Evolutionary conservation across 768 basidiomycete genomes (phyloP).

Genomic region (Tricholoma sp.): DNA sequence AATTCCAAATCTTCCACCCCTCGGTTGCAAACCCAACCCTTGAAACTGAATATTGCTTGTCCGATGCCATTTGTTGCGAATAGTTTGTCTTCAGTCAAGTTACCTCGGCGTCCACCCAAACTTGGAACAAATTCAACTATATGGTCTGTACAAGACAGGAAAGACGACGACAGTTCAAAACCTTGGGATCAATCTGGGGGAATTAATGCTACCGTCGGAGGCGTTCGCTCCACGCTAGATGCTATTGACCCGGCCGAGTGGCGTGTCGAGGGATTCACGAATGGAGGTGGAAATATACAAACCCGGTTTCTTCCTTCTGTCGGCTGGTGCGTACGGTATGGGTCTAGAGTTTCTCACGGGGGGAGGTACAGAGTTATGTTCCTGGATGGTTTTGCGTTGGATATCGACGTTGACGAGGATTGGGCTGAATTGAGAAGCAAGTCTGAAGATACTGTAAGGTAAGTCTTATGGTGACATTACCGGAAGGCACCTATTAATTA

Average conservation of each 20-base stretch:
- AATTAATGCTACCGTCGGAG: background rate
- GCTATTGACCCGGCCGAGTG: slow-evolving; percentile 4
- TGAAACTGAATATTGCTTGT: background rate
- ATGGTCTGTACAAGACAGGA: background rate
- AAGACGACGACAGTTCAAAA: background rate
- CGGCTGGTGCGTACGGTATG: slow-evolving; percentile 40
- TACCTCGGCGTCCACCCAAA: background rate
- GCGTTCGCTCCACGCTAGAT: background rate
- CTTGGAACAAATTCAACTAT: background rate
- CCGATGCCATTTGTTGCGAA: background rate
- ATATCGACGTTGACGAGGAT: slow-evolving; percentile 40
- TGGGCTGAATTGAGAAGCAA: slow-evolving; percentile 29
- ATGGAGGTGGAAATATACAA: slow-evolving; percentile 15
- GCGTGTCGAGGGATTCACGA: slow-evolving; percentile 11
- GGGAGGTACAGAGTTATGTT: slow-evolving; percentile 41
- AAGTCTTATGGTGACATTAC: slow-evolving; percentile 5
- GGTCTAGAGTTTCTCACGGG: slow-evolving; percentile 33
- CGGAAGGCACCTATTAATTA: background rate
- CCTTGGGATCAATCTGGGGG: background rate
- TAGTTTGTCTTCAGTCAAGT: background rate
- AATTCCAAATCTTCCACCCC: background rate
- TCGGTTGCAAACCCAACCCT: background rate
- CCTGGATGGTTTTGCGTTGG: slow-evolving; percentile 33
- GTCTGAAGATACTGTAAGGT: slow-evolving; percentile 26
- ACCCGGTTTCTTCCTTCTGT: slow-evolving; percentile 35